Evolutionary conservation across 805 yeast species (phyloP), one percentile per base, ranked within the genome.

Genomic region (Candida nanaspora): DNA sequence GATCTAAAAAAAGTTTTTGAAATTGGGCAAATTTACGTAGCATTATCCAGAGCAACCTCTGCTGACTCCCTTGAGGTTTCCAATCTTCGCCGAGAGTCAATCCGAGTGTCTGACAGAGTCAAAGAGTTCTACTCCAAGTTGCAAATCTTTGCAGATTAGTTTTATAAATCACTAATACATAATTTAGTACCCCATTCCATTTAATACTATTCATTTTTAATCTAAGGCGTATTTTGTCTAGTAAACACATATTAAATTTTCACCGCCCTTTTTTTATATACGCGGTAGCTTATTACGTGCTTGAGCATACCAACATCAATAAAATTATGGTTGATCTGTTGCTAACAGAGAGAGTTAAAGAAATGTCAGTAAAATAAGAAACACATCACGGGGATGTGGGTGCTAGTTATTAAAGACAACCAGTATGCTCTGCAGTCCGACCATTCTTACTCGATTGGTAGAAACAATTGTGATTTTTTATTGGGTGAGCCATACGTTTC

Each of bases 21-120:
- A 56, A 82, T 77, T 41, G 95, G 95, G 18, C 95, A 85, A 51
- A 87, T 82, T 4, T 85, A 85, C 52, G 93, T 85, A 28, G 93
- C 95, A 0, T 61, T 85, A 38, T 81, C 88, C 35, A 71, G 95
- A 67, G 93, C 93, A 7, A 80, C 77, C 0, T 74, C 78, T 26
- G 75, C 79, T 46, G 82, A 80, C 1, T 67, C 71, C 18, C 60
- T 85, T 18, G 87, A 85, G 55, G 76, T 85, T 26, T 57, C 69
- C 26, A 83, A 84, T 47, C 85, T 84, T 52, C 69, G 76, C 43
- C 76, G 77, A 7, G 57, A 62, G 10, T 76, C 72, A 44, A 79
- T 85, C 33, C 66, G 64, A 33, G 78, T 83, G 4, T 76, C 82
- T 47, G 67, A 67, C 1, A 78, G 71, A 42, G 95, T 84, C 9